These are phyloP conservation scores for Babjeviella inositovora DNA, from an alignment of 805 yeast genomes.

Conservation along the genomic window DNA sequence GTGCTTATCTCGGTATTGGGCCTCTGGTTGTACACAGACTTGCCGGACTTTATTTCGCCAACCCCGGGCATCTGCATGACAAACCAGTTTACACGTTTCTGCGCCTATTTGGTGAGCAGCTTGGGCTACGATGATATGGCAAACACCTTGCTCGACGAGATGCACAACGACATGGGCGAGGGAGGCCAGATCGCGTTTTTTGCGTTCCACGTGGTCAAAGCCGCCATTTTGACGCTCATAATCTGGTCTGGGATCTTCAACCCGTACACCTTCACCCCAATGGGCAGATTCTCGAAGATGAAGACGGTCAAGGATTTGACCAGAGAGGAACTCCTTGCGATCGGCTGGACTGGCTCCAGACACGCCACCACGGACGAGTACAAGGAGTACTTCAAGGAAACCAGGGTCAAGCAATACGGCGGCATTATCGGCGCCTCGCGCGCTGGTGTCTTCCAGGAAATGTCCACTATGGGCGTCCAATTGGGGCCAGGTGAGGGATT, in stretches of 20 bases:
- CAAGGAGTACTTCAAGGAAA: conserved; percentile 50
- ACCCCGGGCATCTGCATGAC: conserved; percentile 85
- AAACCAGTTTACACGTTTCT: conserved; percentile 25
- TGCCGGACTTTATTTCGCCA: conserved; percentile 80
- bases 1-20: conserved; percentile 21
- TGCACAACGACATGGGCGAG: conserved; percentile 16
- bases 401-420: conserved; percentile 49
- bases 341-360: conserved; percentile 95
- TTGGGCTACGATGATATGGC: conserved; percentile 28
- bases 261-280: conserved; percentile 42
- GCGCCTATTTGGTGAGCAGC: conserved; percentile 10
- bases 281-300: conserved; percentile 12
- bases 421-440: conserved; percentile 65
- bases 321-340: conserved; percentile 35
- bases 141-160: conserved; percentile 29
- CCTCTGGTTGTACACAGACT: conserved; percentile 82
- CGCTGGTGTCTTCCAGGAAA: conserved; percentile 46
- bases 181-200: conserved; percentile 56
- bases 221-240: conserved; percentile 32
- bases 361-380: conserved; percentile 57
- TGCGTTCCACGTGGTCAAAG: conserved; percentile 52
- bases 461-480: conserved; percentile 39
- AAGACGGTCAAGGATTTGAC: conserved; percentile 15
- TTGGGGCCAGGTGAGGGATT: conserved; percentile 79
- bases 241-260: conserved; percentile 64